Evolutionary conservation across 2,329 filamentous ascomycete genomes (phyloP).

Genomic region (Escovopsis weberi): DNA sequence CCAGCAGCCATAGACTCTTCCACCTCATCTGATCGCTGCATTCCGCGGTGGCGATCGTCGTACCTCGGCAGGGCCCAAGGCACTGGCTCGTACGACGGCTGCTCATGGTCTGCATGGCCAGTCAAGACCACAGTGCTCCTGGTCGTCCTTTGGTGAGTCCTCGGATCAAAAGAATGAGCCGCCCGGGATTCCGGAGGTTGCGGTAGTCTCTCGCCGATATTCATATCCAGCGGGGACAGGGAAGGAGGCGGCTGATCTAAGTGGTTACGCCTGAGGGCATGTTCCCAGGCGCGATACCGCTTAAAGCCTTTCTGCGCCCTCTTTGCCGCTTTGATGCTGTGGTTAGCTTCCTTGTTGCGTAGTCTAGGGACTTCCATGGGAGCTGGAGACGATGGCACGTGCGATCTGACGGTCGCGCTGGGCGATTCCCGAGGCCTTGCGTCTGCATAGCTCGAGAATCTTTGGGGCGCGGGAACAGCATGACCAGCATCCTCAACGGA

Average conservation of each 20-base stretch:
- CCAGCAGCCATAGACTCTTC: conserved; percentile 13
- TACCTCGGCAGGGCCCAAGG: conserved; percentile 3
- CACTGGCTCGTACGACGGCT: conserved; percentile 1
- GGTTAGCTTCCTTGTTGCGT: conserved; percentile 8
- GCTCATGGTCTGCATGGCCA: conserved; percentile 11
- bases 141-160: conserved; percentile 6
- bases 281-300: conserved; percentile 31
- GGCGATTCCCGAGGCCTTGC: conserved; percentile 1
- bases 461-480: conserved; percentile 2
- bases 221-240: conserved; percentile 1
- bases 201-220: conserved; percentile 1
- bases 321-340: conserved; percentile 11
- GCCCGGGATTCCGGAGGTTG: background rate
- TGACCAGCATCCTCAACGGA: conserved; percentile 13
- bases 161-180: background rate
- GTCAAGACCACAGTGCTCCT: conserved; percentile 12
- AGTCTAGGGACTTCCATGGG: background rate
- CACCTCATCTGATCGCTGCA: conserved; percentile 10
- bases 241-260: conserved; percentile 2
- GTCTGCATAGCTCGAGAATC: background rate
- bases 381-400: conserved; percentile 1
- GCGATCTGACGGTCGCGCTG: background rate
- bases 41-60: conserved; percentile 2
- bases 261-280: conserved; percentile 21
- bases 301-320: conserved; percentile 31